Percentiles rank a stretch among this genome's conserved stretches.
phyloP scores from a whole-genome alignment of 2,329 filamentous ascomycete species.

The Diaporthe eres region DNA sequence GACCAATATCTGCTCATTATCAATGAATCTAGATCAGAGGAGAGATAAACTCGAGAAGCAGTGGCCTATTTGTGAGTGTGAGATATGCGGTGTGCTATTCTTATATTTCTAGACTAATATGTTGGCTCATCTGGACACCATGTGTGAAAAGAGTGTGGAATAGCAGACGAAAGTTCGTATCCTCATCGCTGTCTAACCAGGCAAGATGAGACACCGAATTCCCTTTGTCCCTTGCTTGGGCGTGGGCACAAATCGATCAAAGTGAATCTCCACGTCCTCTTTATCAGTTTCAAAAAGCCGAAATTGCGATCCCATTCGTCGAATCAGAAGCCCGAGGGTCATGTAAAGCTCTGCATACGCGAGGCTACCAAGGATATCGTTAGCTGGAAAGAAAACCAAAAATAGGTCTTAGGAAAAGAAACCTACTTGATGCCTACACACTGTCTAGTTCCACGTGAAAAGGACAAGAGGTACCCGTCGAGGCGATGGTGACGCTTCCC shows the following conservation, averaged over 20 bases:
- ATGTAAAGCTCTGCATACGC: background rate
- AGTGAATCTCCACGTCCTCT: background rate
- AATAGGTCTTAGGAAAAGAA: background rate
- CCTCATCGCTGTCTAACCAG: background rate
- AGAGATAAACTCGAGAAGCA: background rate
- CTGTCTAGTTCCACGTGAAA: conserved; percentile 44
- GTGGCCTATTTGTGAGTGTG: background rate
- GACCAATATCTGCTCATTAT: background rate
- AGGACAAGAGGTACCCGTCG: conserved; percentile 43
- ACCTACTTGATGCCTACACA: conserved; percentile 48
- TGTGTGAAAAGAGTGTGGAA: background rate
- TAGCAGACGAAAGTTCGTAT: background rate
- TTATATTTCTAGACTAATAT: background rate
- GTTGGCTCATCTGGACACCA: background rate
- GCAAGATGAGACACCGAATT: background rate
- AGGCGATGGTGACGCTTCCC: conserved; percentile 35
- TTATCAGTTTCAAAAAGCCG: background rate
- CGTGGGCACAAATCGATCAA: conserved; percentile 1
- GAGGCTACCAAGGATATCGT: background rate
- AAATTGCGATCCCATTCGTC: background rate
- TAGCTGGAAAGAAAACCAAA: background rate
- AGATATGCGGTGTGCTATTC: background rate
- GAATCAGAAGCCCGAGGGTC: background rate
- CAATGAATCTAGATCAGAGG: background rate
- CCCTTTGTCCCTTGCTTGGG: background rate